Conservation (phyloP, 345 rosid genomes). For the Citrus australasica region DNA sequence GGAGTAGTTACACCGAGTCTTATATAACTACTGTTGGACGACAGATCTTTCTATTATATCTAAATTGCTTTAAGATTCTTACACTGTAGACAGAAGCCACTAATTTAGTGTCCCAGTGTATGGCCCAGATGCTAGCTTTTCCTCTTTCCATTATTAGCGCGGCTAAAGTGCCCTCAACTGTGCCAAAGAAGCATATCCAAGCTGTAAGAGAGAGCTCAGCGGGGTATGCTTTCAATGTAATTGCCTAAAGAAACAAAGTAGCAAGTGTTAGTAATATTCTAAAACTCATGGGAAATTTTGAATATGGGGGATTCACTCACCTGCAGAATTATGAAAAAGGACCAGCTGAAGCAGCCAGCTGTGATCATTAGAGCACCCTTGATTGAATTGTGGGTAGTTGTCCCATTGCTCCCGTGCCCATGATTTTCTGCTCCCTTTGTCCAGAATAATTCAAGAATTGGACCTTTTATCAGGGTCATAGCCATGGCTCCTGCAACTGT, state of each 20-base stretch:
- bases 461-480: conserved; percentile 81
- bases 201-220: conserved; percentile 80
- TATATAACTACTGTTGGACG: neutral
- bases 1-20: neutral
- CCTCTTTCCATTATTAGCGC: conserved; percentile 77
- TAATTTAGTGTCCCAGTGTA: conserved; percentile 72
- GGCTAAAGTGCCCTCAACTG: conserved; percentile 47
- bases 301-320: conserved; percentile 22
- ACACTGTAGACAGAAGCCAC: conserved; percentile 68
- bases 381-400: conserved; percentile 40
- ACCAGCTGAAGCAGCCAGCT: conserved; percentile 64
- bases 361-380: conserved; percentile 67
- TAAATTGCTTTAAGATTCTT: conserved; percentile 19
- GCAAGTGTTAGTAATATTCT: neutral
- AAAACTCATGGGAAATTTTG: neutral
- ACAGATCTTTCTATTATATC: neutral
- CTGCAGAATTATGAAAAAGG: conserved; percentile 76
- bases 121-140: conserved; percentile 49
- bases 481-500: conserved; percentile 93
- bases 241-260: conserved; percentile 33
- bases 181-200: conserved; percentile 79
- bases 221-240: conserved; percentile 60
- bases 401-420: conserved; percentile 34
- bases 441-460: conserved; percentile 49
- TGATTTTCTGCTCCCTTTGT: conserved; percentile 35